These are phyloP conservation scores for Paraconiothyrium brasiliense DNA, from an alignment of 2,329 filamentous ascomycete species.

Conservation along the genomic window DNA sequence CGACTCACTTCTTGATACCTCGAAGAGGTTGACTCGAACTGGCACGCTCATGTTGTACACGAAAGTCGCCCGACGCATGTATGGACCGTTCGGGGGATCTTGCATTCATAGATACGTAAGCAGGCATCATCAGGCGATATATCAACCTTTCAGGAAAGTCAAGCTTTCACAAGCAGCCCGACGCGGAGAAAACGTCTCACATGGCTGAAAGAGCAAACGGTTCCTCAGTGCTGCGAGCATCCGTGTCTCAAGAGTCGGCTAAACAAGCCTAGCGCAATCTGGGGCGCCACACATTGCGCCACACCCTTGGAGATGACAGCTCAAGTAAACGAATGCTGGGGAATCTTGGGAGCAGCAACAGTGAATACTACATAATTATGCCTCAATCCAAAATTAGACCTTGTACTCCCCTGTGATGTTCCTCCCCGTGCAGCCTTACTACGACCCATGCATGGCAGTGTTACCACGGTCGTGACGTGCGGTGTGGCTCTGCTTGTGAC, in stretches of 20 bases:
- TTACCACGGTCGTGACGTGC: conserved; percentile 32
- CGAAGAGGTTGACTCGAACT: not conserved
- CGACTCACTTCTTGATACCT: not conserved
- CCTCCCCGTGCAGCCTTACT: not conserved
- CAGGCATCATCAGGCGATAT: not conserved
- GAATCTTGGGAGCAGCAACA: not conserved
- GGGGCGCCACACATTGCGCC: conserved; percentile 20
- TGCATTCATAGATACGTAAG: not conserved
- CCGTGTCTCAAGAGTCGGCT: conserved; percentile 16
- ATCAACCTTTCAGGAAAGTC: not conserved
- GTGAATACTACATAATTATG: not conserved
- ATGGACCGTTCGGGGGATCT: not conserved
- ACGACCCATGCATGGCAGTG: not conserved
- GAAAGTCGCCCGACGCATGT: not conserved
- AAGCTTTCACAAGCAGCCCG: not conserved
- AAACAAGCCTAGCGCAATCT: conserved; percentile 16
- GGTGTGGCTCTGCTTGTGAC: conserved; percentile 40
- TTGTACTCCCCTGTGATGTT: not conserved
- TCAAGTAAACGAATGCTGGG: not conserved
- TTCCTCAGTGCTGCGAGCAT: conserved; percentile 25
- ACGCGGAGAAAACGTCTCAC: not conserved
- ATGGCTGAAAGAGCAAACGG: conserved; percentile 10
- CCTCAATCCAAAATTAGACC: not conserved
- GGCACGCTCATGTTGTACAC: not conserved
- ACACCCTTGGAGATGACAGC: conserved; percentile 14